Evolutionary conservation across 2,329 filamentous ascomycete genomes (phyloP), one percentile per base, ranked within the genome.

Genomic region (Salinomyces thailandicus): DNA sequence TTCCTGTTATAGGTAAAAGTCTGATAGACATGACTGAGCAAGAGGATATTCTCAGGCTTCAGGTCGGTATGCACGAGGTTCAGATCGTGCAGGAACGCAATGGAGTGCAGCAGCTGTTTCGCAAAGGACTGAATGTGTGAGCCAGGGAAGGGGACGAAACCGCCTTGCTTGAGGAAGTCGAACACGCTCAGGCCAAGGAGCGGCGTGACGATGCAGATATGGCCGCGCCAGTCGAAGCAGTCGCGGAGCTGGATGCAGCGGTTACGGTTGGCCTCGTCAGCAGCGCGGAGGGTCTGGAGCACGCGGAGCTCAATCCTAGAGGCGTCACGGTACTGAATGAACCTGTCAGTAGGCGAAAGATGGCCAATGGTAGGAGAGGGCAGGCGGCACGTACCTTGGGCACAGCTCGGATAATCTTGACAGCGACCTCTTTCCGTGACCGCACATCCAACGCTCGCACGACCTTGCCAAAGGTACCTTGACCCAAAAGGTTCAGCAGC

Each of bases 101-200:
- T 93, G 54, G 89, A 96, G n/a, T 89, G 96, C 43, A 98, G 83
- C 12, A 98, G 69, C 58, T 98, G 91, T 33, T 89, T 78, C 32
- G 91, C 91, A 68, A 98, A 96, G 58, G 77, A 89, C 61, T 96
- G 91, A 41, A 98, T 98, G 62, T 98, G 91, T 48, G 87, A 95
- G 68, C 93, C 96, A 9, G 91, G 91, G 55, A 98, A 98, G 1
- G 91, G 91, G 13, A 94, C 86, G 56, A 98, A 98, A 46, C 77
- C 75, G 56, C 96, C 96, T 54, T 81, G 79, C 66, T 98, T 98
- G 32, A 98, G 71, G 51, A 98, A 98, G 63, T 98, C 91, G 58
- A 98, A 98, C 35, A 98, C 89, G 52, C 89, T 96, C 56, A 95
- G 89, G 32, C 89, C 89, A 19, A 96, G 74, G 12, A 81, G 63